Conservation (phyloP, 805 yeast species). For the Tetrapisispora arboricola region DNA sequence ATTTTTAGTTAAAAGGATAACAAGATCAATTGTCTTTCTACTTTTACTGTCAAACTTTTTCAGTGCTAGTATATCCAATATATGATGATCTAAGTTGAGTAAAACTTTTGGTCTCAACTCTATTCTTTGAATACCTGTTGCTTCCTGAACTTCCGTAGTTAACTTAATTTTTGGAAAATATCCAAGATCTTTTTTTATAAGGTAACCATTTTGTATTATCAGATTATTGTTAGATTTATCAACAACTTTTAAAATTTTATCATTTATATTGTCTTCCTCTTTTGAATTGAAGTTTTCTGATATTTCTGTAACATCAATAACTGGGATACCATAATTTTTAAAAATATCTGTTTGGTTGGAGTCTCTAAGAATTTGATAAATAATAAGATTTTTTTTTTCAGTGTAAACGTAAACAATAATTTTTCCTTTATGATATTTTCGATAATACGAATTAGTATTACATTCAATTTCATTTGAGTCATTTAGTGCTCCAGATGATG, state of each 20-base stretch:
- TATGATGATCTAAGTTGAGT: constrained; percentile 25
- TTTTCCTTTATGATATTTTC: constrained; percentile 14
- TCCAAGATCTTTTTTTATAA: constrained; percentile 23
- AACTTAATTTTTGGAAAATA: constrained; percentile 19
- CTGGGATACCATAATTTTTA: constrained; percentile 26
- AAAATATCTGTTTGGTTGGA: constrained; percentile 14
- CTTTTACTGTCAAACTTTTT: constrained; percentile 13
- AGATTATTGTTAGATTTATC: constrained; percentile 21
- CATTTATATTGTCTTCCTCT: constrained; percentile 18
- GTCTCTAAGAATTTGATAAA: constrained; percentile 23
- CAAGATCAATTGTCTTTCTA: constrained; percentile 8
- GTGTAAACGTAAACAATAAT: constrained; percentile 24
- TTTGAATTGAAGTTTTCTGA: constrained; percentile 12
- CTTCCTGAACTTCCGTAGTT: constrained; percentile 17
- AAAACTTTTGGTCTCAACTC: constrained; percentile 25
- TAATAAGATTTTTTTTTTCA: constrained; percentile 19
- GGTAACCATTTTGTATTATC: constrained; percentile 28
- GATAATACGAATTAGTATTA: constrained; percentile 5
- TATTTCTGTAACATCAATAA: constrained; percentile 8
- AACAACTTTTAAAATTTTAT: constrained; percentile 25
- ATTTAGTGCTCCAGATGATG: constrained; percentile 6
- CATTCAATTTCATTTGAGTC: constrained; percentile 11
- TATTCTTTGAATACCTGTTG: constrained; percentile 23
- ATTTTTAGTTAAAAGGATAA: constrained; percentile 21
- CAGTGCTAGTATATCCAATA: constrained; percentile 21